These are phyloP conservation scores for Yarrowia bubula DNA, from an alignment of 805 yeast species.

Conservation along the genomic window DNA sequence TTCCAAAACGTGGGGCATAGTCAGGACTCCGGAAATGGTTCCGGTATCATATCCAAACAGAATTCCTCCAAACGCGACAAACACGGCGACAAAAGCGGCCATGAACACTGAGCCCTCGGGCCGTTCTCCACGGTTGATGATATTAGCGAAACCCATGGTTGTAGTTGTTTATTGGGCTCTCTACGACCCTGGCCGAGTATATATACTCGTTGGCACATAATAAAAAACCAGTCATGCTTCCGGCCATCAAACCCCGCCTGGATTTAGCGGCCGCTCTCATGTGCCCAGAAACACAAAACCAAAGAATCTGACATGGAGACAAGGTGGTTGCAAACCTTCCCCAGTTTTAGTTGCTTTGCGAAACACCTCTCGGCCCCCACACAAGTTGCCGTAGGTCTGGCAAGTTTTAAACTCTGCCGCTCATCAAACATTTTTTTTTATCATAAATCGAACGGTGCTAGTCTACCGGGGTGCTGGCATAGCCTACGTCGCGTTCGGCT, in stretches of 20 bases:
- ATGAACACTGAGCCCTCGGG: conserved; percentile 49
- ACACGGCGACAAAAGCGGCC: conserved; percentile 71
- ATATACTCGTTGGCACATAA: background rate
- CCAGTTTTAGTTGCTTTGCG: background rate
- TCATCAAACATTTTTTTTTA: no score
- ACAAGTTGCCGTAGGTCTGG: background rate
- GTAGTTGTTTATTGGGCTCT: background rate
- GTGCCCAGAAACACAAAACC: background rate
- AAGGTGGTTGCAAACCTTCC: background rate
- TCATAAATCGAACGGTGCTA: no score
- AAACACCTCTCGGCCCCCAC: background rate
- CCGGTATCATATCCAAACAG: conserved; percentile 91
- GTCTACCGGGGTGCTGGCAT: no score
- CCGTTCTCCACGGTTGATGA: conserved; percentile 28
- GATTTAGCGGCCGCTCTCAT: background rate
- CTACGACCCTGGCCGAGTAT: background rate
- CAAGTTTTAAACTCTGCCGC: no score
- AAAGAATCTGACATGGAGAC: background rate
- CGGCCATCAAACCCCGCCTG: background rate
- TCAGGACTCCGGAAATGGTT: conserved; percentile 70
- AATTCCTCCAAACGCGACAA: conserved; percentile 90
- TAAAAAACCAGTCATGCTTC: background rate
- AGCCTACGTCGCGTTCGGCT: no score
- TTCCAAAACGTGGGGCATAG: conserved; percentile 64
- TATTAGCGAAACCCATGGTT: conserved; percentile 4